These are phyloP conservation scores for Colletotrichum sojae DNA, from an alignment of 2,329 filamentous ascomycete species.

Conservation along the genomic window DNA sequence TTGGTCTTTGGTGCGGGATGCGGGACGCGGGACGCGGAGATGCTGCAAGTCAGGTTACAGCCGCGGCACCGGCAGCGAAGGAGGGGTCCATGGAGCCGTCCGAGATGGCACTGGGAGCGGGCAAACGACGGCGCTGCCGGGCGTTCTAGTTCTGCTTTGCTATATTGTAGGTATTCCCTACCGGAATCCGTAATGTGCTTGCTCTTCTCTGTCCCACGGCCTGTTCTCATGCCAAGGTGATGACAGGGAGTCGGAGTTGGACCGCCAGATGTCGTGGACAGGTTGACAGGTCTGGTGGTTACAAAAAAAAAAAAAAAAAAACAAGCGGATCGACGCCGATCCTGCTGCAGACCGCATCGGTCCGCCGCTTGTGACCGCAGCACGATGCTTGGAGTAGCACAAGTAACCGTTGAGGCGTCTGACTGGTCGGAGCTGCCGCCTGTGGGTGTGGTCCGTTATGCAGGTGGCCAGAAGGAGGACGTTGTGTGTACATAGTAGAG, in stretches of 20 bases:
- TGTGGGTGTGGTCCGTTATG: constrained; percentile 24
- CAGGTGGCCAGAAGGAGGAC: constrained; percentile 30
- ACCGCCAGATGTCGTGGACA: constrained; percentile 33
- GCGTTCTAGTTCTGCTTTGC: no score
- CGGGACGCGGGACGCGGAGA: constrained; percentile 28
- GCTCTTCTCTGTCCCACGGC: no score
- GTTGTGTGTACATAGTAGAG: no score
- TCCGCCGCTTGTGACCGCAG: constrained; percentile 41
- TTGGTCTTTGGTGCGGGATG: no score
- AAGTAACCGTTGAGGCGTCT: constrained; percentile 12
- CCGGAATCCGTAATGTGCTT: no score
- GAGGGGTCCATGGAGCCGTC: constrained; percentile 12
- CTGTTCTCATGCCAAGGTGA: not conserved
- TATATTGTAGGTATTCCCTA: no score
- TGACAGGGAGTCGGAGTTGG: constrained; percentile 20
- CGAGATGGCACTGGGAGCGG: constrained; percentile 3
- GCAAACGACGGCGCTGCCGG: no score
- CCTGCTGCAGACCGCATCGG: constrained; percentile 43
- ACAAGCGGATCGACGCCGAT: constrained; percentile 41
- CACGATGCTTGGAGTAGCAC: constrained; percentile 39
- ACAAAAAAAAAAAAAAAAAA: constrained; percentile 35
- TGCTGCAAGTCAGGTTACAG: constrained; percentile 35
- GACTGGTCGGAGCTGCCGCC: constrained; percentile 24
- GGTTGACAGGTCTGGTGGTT: constrained; percentile 26
- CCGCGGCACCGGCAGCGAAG: constrained; percentile 31